Evolutionary conservation across 345 rosid species (phyloP), one percentile per base, ranked within the genome.

Genomic region (rapeseed (Brassica napus)): DNA sequence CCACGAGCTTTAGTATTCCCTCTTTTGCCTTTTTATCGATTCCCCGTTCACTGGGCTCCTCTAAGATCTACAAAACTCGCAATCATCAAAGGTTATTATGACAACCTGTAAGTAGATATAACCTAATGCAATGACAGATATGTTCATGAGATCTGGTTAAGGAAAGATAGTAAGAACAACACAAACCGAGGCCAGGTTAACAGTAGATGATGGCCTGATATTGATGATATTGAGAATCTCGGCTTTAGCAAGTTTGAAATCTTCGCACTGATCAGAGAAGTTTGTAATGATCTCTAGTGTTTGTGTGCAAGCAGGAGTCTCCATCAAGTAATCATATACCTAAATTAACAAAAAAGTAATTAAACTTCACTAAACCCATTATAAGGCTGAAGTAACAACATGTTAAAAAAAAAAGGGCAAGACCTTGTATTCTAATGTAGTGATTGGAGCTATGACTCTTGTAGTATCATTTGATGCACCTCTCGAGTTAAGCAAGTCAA

Each of bases 141-240:
- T 1, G 24, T 37, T 37, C 42, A 37, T 37, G 23, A 32, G 65
- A 59, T 59, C 15, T 60, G 55, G 16, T 71, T 71, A 37, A n/a
- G 8, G 9, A 32, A 10, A 42, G 49, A 42, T 10, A 42, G 49
- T 42, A 3, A 49, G 6, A 49, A 12, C 16, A 11, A 69, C 59
- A 71, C 77, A 82, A 83, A 93, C 99, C 82, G 93, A 68, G 12
- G 73, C 69, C 34, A 91, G 64, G 55, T 87, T 94, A 49, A 87
- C 94, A 4, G 77, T 61, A 68, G 82, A 75, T 66, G 86, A 65
- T 52, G 98, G 96, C 31, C 87, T 77, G 37, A 86, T 66, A 72
- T 95, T 88, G 81, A 90, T 82, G 77, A 93, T 88, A 72, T 86
- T 90, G 79, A 95, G 93, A 55, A 88, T 72, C 89, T 95, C 98